phyloP scores from a whole-genome alignment of 2,329 filamentous ascomycete genomes.

The Cadophora luteo-olivacea region DNA sequence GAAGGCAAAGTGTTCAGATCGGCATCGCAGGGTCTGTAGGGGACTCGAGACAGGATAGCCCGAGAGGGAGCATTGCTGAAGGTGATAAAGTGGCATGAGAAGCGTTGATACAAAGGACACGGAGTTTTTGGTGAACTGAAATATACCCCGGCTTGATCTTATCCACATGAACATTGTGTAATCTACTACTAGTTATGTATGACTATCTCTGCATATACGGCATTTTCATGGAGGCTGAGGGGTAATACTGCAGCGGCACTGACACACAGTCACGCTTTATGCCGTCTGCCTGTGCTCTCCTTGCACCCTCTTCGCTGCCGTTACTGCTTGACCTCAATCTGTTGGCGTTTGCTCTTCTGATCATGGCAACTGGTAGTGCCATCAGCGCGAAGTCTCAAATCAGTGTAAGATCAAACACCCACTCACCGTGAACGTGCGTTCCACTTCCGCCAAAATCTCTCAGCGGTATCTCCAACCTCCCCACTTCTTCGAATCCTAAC shows the following conservation, averaged over 20 bases:
- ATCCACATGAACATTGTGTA: background rate
- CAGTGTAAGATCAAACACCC: background rate
- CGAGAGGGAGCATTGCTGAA: slow-evolving; percentile 36
- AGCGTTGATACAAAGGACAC: too few relatives aligned
- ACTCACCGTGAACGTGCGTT: slow-evolving; percentile 24
- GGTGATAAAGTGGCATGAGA: slow-evolving; percentile 20
- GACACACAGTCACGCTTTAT: background rate
- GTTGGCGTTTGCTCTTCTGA: background rate
- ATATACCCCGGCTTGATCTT: background rate
- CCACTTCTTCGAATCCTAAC: slow-evolving; percentile 18
- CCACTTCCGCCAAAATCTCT: slow-evolving; percentile 13
- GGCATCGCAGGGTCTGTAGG: slow-evolving; percentile 23
- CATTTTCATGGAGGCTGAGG: background rate
- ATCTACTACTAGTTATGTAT: slow-evolving; percentile 1
- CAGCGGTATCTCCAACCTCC: slow-evolving; percentile 19
- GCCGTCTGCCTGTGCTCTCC: background rate
- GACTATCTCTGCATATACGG: slow-evolving; percentile 6
- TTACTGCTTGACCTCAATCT: background rate
- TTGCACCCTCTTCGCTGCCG: background rate
- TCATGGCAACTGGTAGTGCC: slow-evolving; percentile 4
- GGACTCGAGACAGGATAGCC: slow-evolving; percentile 31
- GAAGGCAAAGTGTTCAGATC: slow-evolving; percentile 36
- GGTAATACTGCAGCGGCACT: background rate
- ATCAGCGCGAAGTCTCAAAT: background rate
- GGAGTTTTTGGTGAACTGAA: background rate